Percentiles rank a stretch among this genome's conserved stretches.
Conservation (phyloP, 2,329 filamentous ascomycete genomes). For the Didymella pomorum region DNA sequence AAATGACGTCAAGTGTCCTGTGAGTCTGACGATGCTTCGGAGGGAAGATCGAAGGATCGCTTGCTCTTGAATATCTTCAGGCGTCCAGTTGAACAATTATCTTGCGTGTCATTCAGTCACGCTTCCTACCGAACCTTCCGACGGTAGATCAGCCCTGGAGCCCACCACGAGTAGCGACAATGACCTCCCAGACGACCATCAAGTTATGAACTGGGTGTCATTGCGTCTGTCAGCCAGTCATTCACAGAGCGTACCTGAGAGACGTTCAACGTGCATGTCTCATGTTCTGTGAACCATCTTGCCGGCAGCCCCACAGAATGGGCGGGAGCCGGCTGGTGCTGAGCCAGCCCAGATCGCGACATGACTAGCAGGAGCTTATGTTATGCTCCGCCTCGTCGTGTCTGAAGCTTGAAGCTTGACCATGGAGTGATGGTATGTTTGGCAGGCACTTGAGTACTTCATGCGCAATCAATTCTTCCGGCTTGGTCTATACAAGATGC, state of each 20-base stretch:
- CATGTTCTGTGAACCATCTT: slow-evolving; percentile 3
- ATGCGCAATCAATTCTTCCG: slow-evolving; percentile 3
- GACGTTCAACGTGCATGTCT: slow-evolving; percentile 4
- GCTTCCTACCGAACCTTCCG: neutral
- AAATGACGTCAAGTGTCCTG: slow-evolving; percentile 1
- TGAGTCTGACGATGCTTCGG: neutral
- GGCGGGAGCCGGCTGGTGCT: slow-evolving; percentile 14
- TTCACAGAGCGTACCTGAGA: neutral
- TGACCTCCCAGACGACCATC: neutral
- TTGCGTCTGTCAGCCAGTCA: neutral
- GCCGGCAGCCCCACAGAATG: slow-evolving; percentile 12
- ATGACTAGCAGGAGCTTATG: slow-evolving; percentile 15
- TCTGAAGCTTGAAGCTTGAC: slow-evolving; percentile 3
- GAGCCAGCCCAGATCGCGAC: slow-evolving; percentile 7
- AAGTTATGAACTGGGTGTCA: neutral
- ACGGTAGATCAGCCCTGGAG: neutral
- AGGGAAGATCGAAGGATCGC: neutral
- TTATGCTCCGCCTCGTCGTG: slow-evolving; percentile 7
- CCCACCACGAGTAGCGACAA: neutral
- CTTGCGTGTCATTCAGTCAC: neutral
- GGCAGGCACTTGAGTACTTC: slow-evolving; percentile 1
- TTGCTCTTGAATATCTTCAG: neutral
- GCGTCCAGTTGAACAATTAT: neutral
- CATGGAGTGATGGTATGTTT: slow-evolving; percentile 7
- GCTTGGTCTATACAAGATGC: slow-evolving; percentile 1